Conservation (phyloP, 192 early-diverging fungal genomes). For the Endogone sp. region DNA sequence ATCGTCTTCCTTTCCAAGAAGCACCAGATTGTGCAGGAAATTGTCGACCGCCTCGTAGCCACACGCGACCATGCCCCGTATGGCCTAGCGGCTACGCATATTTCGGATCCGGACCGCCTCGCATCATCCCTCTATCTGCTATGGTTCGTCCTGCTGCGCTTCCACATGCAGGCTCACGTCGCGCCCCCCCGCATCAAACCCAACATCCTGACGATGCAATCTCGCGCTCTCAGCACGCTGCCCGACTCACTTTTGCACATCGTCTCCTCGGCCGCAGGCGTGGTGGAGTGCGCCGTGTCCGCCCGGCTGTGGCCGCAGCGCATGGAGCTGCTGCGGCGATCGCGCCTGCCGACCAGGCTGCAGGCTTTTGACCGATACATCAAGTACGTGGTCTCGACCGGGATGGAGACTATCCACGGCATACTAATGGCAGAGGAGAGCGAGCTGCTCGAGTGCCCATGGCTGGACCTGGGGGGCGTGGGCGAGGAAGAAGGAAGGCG, state of each 20-base stretch:
- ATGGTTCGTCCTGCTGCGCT: not conserved
- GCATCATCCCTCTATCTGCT: not conserved
- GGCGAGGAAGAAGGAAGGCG: not conserved
- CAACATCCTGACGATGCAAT: not conserved
- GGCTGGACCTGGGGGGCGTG: no score
- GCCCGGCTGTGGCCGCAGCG: not conserved
- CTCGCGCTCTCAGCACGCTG: not conserved
- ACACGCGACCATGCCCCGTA: not conserved
- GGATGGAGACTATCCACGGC: not conserved
- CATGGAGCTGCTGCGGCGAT: not conserved
- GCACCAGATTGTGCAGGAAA: no score
- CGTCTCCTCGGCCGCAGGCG: not conserved
- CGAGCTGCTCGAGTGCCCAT: not conserved
- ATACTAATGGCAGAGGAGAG: not conserved
- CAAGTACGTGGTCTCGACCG: not conserved
- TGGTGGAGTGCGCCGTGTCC: not conserved
- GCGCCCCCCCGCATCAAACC: not conserved
- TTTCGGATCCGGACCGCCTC: not conserved
- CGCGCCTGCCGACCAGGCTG: not conserved
- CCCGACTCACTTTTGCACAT: not conserved
- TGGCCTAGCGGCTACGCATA: no score
- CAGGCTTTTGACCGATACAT: not conserved
- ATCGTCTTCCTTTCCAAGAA: no score
- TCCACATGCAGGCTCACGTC: not conserved
- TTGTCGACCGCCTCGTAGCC: not conserved